Evolutionary conservation across 164 flowering plant species (phyloP).

Genomic region (Brasenia schreberi): DNA sequence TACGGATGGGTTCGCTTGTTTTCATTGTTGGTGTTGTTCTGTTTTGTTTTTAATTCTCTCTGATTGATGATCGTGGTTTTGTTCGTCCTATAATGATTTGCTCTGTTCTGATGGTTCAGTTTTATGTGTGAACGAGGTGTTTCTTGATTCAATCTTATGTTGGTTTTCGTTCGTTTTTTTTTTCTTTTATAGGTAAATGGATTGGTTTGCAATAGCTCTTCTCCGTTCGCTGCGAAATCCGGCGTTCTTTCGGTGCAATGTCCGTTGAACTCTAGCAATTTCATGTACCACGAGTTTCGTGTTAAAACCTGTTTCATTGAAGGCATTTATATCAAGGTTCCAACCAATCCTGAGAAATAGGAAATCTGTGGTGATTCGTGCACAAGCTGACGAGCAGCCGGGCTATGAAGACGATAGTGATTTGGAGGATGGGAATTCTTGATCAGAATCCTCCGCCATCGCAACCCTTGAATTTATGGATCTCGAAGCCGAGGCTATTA

Average conservation of each 20-base stretch:
- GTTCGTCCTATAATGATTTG: too few species aligned
- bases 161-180: too few species aligned
- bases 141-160: too few species aligned
- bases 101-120: too few species aligned
- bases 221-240: not conserved
- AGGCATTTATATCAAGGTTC: not conserved
- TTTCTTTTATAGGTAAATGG: not conserved
- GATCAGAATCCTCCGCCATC: not conserved
- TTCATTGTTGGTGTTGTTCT: not conserved
- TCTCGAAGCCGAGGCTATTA: slow-evolving; percentile 12
- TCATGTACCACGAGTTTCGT: not conserved
- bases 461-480: slow-evolving; percentile 8
- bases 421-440: not conserved
- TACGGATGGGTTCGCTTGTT: not conserved
- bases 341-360: not conserved
- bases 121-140: too few species aligned
- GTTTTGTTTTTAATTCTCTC: too few species aligned
- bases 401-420: not conserved
- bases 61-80: too few species aligned
- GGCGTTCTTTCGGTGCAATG: not conserved
- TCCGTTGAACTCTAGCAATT: not conserved
- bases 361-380: not conserved
- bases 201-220: not conserved
- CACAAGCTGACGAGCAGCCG: not conserved
- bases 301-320: not conserved